These are phyloP conservation scores for Diaporthe citri DNA, from an alignment of 2,329 filamentous ascomycete genomes.

Conservation along the genomic window DNA sequence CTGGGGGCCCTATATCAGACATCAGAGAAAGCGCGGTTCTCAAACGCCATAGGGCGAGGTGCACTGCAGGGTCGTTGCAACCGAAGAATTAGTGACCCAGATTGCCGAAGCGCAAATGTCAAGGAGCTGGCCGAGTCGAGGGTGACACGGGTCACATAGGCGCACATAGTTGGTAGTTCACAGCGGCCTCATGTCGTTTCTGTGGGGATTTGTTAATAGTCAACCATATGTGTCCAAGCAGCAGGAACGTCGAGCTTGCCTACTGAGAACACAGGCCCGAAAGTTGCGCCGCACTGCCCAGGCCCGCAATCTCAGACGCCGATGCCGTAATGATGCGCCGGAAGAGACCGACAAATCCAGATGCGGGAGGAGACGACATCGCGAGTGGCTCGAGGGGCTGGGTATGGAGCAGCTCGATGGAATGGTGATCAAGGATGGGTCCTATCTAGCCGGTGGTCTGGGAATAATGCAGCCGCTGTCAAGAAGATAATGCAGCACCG, in stretches of 20 bases:
- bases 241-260: slow-evolving; percentile 30
- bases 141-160: slow-evolving; percentile 38
- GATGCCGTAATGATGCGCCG: slow-evolving; percentile 33
- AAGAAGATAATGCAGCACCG: slow-evolving; percentile 4
- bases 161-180: slow-evolving; percentile 29
- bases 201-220: slow-evolving; percentile 39
- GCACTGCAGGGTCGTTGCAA: slow-evolving; percentile 41
- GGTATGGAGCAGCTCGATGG: slow-evolving; percentile 22
- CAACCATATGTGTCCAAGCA: slow-evolving; percentile 33
- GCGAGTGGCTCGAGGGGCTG: slow-evolving; percentile 13
- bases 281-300: slow-evolving; percentile 9
- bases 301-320: slow-evolving; percentile 34
- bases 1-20: slow-evolving; percentile 48
- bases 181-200: slow-evolving; percentile 31
- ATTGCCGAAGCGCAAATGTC: slow-evolving; percentile 47
- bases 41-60: slow-evolving; percentile 46
- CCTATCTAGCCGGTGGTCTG: slow-evolving; percentile 16
- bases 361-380: slow-evolving; percentile 28
- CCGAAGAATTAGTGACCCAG: slow-evolving; percentile 46
- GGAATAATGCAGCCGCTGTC: slow-evolving; percentile 3
- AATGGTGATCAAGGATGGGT: slow-evolving; percentile 26
- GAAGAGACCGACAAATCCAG: slow-evolving; percentile 28
- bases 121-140: slow-evolving; percentile 40
- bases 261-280: slow-evolving; percentile 38
- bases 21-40: slow-evolving; percentile 44